Evolutionary conservation across 192 early-diverging fungal genomes (phyloP).

Genomic region (Backusella luteola): DNA sequence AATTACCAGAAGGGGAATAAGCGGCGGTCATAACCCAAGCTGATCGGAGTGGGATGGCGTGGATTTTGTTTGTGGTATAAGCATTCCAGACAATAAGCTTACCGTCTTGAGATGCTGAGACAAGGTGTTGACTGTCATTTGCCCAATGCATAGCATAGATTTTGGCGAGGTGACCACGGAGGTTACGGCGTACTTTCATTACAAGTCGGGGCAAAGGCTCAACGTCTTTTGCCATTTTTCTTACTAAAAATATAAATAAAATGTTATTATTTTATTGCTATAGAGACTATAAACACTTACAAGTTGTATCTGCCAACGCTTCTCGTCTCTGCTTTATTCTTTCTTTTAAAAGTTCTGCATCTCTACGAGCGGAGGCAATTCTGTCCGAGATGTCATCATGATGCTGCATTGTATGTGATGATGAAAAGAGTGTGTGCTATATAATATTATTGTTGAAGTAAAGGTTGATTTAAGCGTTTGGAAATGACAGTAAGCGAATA

Average conservation of each 20-base stretch:
- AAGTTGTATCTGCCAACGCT: slow-evolving; percentile 89
- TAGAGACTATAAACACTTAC: slow-evolving; percentile 52
- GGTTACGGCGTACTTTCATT: slow-evolving; percentile 96
- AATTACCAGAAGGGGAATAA: slow-evolving; percentile 95
- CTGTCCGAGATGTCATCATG: slow-evolving; percentile 81
- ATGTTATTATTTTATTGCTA: neutral
- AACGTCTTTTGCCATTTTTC: slow-evolving; percentile 57
- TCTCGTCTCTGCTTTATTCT: slow-evolving; percentile 91
- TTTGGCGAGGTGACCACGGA: slow-evolving; percentile 97
- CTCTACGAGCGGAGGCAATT: slow-evolving; percentile 85
- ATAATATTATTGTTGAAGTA: neutral
- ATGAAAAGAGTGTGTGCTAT: neutral
- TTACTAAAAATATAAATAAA: slow-evolving; percentile 13
- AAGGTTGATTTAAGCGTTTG: neutral
- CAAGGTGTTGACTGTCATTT: slow-evolving; percentile 88
- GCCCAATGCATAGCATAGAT: slow-evolving; percentile 77
- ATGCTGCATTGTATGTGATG: slow-evolving; percentile 9
- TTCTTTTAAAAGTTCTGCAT: slow-evolving; percentile 94
- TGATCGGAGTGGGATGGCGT: slow-evolving; percentile 96
- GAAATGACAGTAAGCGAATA: neutral
- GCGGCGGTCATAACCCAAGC: slow-evolving; percentile 99
- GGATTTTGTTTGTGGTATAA: slow-evolving; percentile 97
- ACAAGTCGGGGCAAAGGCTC: slow-evolving; percentile 80
- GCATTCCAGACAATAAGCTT: slow-evolving; percentile 99
- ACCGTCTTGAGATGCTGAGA: slow-evolving; percentile 97